Base-by-base conservation (phyloP, 1,284 basidiomycete species). In the Mixia osmundae region DNA sequence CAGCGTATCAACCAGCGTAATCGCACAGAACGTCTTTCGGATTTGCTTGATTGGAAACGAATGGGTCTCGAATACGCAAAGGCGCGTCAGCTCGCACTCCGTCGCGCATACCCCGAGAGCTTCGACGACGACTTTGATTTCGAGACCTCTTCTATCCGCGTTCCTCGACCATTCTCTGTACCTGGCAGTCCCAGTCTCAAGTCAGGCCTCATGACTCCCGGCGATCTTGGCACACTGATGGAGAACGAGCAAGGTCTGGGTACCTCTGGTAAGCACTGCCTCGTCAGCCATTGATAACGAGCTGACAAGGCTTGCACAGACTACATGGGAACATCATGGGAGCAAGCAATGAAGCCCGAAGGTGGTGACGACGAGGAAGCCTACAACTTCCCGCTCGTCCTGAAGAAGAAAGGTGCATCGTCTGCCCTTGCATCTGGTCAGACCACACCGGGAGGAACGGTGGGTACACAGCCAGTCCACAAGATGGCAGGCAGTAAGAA, bases 1-100 rank as follows among this genome's bases (percentile, higher is more conserved):
- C 89, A 95, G 60, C 70, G 89, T 37, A 95, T 95, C 60, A 95
- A 95, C 61, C 85, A 95, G 62, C 76, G 87, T 31, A 97, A 95
- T 63, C 72, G 89, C 37, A 89, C 94, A 40, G 89, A 97, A 57
- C 70, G 85, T 25, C 65, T 94, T 4, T 76, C 71, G 33, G 89
- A 89, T 30, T 58, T 97, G 38, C 64, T 97, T 42, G 89, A 97
- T 58, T 95, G 89, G 89, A 97, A 97, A 65, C 82, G 85, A 50
- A 62, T 97, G 19, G 89, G 89, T 4, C 71, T 95, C 46, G 89
- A 97, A 58, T 97, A 97, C 58, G 75, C 76, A 54, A 97, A 94
- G 63, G 78, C 82, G 25, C 65, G 89, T 34, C 85, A 91, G 60
- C 64, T 95, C 38, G 83, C 83, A 19, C 64, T 97, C 37, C 65